Base-by-base conservation (phyloP, 2,329 filamentous ascomycete genomes). In the Achaetomium macrosporum region DNA sequence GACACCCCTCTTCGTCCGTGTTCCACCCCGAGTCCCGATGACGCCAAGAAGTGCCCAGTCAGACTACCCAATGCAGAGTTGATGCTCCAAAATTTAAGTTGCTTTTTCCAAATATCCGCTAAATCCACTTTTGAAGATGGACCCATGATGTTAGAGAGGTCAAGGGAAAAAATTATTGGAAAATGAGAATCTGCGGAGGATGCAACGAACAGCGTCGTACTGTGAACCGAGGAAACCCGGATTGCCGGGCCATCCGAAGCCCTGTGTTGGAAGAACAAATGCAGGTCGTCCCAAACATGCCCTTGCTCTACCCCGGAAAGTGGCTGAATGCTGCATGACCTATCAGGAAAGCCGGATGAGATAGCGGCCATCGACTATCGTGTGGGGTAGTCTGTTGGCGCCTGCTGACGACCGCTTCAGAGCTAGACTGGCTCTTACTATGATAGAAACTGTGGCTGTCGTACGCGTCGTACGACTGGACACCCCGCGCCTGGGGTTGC, bases 51-150 rank as follows among this genome's bases (percentile, higher is more conserved):
- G 45, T 5, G n/a, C 31, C 36, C 40, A 25, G 12, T 39, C 37
- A 11, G 25, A 40, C 19, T 35, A n/a, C 35, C 31, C 29, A 46
- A 56, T 44, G 43, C 39, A 49, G n/a, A 42, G 41, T 17, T 20
- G 15, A 48, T 50, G 42, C 47, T 25, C 20, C 44, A 35, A 50
- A 42, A 33, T 37, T 37, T 7, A 25, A 4, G 25, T 53, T 46
- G 50, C 50, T 56, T 56, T 56, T 56, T 42, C 42, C 54, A 47
- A 40, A 56, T 53, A 43, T 46, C 54, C 50, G 50, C 54, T 50
- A 45, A 51, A 31, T 30, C 31, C 31, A 44, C 50, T 56, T 52
- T 55, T 56, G 33, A 42, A 13, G 4, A 52, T 48, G 17, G 29
- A 30, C 48, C 52, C 33, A 20, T 11, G 31, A 25, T 44, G 33